Conservation (phyloP, 805 yeast genomes). For the Sungouiozyma intestinalis region DNA sequence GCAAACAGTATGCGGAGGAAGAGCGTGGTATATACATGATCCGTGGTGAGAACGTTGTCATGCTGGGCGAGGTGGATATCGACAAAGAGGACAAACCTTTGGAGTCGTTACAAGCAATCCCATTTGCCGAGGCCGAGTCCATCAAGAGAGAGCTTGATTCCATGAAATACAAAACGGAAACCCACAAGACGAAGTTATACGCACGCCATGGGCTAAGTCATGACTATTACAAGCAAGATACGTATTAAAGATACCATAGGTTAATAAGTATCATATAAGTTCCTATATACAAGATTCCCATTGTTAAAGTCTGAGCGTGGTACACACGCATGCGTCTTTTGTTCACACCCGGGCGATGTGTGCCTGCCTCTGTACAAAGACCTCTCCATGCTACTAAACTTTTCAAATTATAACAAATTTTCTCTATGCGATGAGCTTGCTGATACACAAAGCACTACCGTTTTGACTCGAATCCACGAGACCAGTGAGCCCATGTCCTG, state of each 20-base stretch:
- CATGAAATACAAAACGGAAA: constrained; percentile 33
- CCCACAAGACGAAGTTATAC: constrained; percentile 37
- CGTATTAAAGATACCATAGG: constrained; percentile 32
- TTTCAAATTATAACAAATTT: too few species aligned
- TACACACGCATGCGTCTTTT: too few species aligned
- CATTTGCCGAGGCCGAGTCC: constrained; percentile 50
- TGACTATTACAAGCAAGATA: constrained; percentile 46
- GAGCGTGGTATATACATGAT: constrained; percentile 73
- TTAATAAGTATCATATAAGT: neutral
- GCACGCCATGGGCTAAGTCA: constrained; percentile 46
- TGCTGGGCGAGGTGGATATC: constrained; percentile 88
- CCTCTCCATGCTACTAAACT: neutral
- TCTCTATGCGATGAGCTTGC: neutral
- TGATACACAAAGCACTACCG: too few species aligned
- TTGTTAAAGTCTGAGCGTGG: too few species aligned
- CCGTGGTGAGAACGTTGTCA: constrained; percentile 92
- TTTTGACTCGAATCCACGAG: too few species aligned
- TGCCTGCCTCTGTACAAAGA: neutral
- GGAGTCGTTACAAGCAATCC: constrained; percentile 43
- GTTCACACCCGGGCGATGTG: neutral
- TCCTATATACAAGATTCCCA: neutral
- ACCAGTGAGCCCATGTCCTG: too few species aligned
- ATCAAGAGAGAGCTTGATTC: constrained; percentile 28
- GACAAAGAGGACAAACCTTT: constrained; percentile 71
- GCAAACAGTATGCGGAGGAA: constrained; percentile 58